Percentiles rank a stretch among this genome's conserved stretches.
Conservation (phyloP, 371 early-diverging fungal species). For the Mortierella polycephala region DNA sequence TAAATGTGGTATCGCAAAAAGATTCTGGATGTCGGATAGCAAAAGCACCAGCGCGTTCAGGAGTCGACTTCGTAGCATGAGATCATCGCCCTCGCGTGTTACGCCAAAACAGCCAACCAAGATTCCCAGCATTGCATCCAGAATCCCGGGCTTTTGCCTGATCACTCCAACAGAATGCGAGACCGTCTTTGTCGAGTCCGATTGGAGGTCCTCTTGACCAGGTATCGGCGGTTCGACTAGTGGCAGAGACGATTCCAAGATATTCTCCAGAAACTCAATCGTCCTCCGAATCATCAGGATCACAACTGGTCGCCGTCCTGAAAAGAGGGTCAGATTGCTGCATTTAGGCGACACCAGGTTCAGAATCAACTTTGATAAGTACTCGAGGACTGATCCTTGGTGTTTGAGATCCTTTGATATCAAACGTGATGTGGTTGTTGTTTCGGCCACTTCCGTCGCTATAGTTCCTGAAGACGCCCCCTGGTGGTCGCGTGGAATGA, state of each 20-base stretch:
- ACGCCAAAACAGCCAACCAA: constrained; percentile 9
- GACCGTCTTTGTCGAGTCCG: background rate
- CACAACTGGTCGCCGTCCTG: constrained; percentile 20
- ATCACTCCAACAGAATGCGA: constrained; percentile 23
- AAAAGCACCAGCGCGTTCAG: constrained; percentile 19
- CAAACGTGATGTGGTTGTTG: background rate
- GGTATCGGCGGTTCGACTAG: background rate
- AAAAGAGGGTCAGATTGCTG: constrained; percentile 9
- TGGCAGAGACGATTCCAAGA: constrained; percentile 13
- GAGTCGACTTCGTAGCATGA: constrained; percentile 9
- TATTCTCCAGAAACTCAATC: constrained; percentile 38
- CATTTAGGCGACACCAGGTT: constrained; percentile 21
- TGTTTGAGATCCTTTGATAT: constrained; percentile 9
- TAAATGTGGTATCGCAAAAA: constrained; percentile 11
- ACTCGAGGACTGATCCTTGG: constrained; percentile 23
- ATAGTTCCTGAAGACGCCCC: background rate
- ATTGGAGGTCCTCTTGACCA: background rate
- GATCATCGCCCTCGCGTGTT: constrained; percentile 5
- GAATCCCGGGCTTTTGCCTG: constrained; percentile 16
- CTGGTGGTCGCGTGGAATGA: constrained; percentile 9
- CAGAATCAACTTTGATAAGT: constrained; percentile 25
- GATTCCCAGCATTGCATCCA: constrained; percentile 44
- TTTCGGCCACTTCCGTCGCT: background rate
- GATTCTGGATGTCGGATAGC: constrained; percentile 10
- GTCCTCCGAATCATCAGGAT: constrained; percentile 32